Evolutionary conservation across 2,329 filamentous ascomycete species (phyloP), one percentile per base, ranked within the genome.

Genomic region (Colletotrichum sp.): DNA sequence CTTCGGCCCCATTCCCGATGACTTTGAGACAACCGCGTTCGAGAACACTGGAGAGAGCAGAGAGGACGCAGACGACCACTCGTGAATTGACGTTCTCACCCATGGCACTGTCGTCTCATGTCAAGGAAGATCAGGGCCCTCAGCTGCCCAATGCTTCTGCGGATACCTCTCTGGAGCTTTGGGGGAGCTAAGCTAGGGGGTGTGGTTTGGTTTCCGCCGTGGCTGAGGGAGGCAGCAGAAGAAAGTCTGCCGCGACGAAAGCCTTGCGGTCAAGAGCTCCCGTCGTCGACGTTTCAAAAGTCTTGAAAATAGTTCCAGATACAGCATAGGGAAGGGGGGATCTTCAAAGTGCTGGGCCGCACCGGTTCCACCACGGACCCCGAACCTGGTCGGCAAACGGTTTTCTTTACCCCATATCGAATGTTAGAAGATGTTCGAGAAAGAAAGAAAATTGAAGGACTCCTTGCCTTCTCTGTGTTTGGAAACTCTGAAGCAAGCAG

Each of bases 271-370:
- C 12, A 34, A 62, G 57, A n/a, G n/a, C 24, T 34, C 36, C 52
- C n/a, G 59, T 36, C 28, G 59, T 73, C 48, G 48, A 39, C 70
- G 73, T 75, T 75, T 65, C 70, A 73, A 75, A 72, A 10, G 57
- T 60, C 64, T 73, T 26, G 59, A 68, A 60, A 55, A 68, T 75
- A 60, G 34, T 36, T 44, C 57, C n/a, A 44, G 22, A 24, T 39
- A 30, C n/a, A 70, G 34, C 34, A 70, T 44, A 26, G n/a, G 48
- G 48, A n/a, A 22, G 59, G 59, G 9, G 9, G 30, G 67, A 60
- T 60, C 55, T 39, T 68, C 30, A 15, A 48, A 68, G 18, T 48
- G 24, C 55, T 24, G 24, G 55, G n/a, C 24, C 32, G 18, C 52
- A 22, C 24, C 8, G 55, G n/a, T 44, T 30, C 62, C 39, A 63